Percentiles rank a stretch among this genome's conserved stretches.
These are phyloP conservation scores for Prunus davidiana DNA, from an alignment of 306 rosid species.

Conservation along the genomic window DNA sequence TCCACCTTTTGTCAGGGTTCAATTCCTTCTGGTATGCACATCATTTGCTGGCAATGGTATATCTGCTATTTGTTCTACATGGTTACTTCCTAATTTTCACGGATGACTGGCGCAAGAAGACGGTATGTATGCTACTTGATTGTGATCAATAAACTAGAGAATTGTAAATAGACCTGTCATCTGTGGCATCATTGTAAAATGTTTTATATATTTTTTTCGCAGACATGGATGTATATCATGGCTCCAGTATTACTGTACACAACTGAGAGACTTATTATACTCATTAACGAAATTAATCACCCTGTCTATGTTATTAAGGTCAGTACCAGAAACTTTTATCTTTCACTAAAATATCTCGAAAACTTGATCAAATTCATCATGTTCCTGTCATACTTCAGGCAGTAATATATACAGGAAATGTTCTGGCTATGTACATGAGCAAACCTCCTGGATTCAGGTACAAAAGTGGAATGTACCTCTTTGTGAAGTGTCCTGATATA, in stretches of 20 bases:
- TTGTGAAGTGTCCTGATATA: constrained; percentile 84
- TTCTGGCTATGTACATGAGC: constrained; percentile 76
- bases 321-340: constrained; percentile 8
- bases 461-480: constrained; percentile 88
- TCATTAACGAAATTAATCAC: constrained; percentile 46
- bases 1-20: constrained; percentile 71
- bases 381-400: constrained; percentile 55
- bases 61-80: constrained; percentile 57
- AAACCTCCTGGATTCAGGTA: constrained; percentile 75
- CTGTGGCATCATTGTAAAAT: too few relatives aligned
- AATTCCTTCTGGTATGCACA: constrained; percentile 95
- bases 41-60: constrained; percentile 71
- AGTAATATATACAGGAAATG: constrained; percentile 75
- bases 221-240: constrained; percentile 94
- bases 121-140: constrained; percentile 45
- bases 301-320: constrained; percentile 69
- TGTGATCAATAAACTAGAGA: not conserved
- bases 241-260: constrained; percentile 61
- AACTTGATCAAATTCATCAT: constrained; percentile 14
- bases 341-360: not conserved
- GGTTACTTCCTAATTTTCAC: constrained; percentile 65
- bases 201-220: constrained; percentile 10
- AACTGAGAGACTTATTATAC: constrained; percentile 48
- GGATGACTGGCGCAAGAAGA: constrained; percentile 53
- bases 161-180: not conserved